phyloP scores from a whole-genome alignment of 2,329 filamentous ascomycete genomes.

The Diplodia sapinea region DNA sequence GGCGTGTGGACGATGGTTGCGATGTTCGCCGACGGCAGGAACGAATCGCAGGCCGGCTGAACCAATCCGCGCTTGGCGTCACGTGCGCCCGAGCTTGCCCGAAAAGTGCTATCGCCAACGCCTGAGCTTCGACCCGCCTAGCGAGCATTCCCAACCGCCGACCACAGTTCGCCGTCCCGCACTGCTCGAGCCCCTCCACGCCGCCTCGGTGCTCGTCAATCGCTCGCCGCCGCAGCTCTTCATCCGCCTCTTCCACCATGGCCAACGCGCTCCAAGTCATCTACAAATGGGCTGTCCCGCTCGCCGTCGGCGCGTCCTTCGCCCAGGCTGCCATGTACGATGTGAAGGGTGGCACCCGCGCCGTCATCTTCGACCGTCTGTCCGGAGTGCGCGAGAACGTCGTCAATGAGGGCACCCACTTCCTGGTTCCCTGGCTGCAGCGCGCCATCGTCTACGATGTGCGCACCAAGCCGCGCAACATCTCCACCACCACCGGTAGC shows the following conservation, averaged over 20 bases:
- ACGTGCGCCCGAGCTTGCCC: constrained; percentile 28
- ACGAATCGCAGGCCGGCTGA: constrained; percentile 27
- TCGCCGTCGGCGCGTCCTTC: constrained; percentile 69
- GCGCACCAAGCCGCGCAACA: constrained; percentile 94
- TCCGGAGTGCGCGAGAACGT: constrained; percentile 92
- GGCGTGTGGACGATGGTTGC: constrained; percentile 9
- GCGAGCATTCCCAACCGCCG: constrained; percentile 15
- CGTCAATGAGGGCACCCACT: constrained; percentile 95
- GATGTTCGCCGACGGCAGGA: constrained; percentile 24
- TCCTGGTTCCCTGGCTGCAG: constrained; percentile 94
- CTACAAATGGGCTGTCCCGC: constrained; percentile 75
- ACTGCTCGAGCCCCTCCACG: not conserved
- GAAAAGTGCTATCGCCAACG: constrained; percentile 28
- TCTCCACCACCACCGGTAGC: constrained; percentile 94
- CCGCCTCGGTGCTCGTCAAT: constrained; percentile 5
- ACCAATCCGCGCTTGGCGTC: constrained; percentile 31
- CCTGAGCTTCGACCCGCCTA: constrained; percentile 17
- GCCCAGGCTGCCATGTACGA: constrained; percentile 89
- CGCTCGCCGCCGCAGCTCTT: constrained; percentile 5
- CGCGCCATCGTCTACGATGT: constrained; percentile 95
- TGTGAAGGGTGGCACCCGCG: constrained; percentile 90
- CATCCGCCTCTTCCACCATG: constrained; percentile 4
- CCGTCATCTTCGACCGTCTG: constrained; percentile 96
- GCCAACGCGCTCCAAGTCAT: constrained; percentile 54
- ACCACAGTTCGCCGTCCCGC: not conserved